These are phyloP conservation scores for Globisporangium iwayamae DNA, from an alignment of 352 stramenopile species.

Conservation along the genomic window DNA sequence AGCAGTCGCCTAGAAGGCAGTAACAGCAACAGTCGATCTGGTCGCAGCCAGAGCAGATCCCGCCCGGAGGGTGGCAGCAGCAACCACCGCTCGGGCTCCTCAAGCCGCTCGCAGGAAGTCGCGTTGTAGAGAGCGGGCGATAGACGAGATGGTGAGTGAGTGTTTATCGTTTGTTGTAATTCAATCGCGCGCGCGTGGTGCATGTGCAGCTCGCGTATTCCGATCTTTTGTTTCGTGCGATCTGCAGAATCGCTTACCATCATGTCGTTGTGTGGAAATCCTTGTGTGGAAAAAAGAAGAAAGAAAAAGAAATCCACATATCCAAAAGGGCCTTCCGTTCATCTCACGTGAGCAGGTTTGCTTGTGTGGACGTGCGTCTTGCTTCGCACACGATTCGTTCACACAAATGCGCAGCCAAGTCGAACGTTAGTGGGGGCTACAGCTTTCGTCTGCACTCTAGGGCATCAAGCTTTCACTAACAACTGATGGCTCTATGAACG, in stretches of 20 bases:
- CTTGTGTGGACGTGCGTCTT: too few relatives aligned
- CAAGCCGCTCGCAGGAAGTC: slow-evolving; percentile 26
- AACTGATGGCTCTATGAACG: slow-evolving; percentile 10
- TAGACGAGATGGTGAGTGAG: slow-evolving; percentile 1
- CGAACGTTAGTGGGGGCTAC: too few relatives aligned
- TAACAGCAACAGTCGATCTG: slow-evolving; percentile 19
- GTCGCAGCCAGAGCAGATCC: slow-evolving; percentile 19
- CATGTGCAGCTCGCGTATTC: not conserved
- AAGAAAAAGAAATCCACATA: too few relatives aligned
- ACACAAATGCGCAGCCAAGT: not conserved
- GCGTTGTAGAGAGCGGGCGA: slow-evolving; percentile 15
- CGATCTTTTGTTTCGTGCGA: not conserved
- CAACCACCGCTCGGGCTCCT: slow-evolving; percentile 24
- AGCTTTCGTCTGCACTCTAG: not conserved
- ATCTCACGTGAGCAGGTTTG: too few relatives aligned
- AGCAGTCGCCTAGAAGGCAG: slow-evolving; percentile 14
- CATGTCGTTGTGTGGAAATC: too few relatives aligned
- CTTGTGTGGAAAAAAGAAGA: too few relatives aligned
- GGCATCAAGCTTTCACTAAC: not conserved
- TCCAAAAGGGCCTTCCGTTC: too few relatives aligned
- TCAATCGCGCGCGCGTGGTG: not conserved
- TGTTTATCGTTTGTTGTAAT: slow-evolving; percentile 15
- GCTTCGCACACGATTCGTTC: not conserved
- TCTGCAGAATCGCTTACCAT: not conserved
- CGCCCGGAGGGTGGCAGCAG: slow-evolving; percentile 25